Evolutionary conservation across 2,329 filamentous ascomycete species (phyloP).

Genomic region (Epichloe sp.): DNA sequence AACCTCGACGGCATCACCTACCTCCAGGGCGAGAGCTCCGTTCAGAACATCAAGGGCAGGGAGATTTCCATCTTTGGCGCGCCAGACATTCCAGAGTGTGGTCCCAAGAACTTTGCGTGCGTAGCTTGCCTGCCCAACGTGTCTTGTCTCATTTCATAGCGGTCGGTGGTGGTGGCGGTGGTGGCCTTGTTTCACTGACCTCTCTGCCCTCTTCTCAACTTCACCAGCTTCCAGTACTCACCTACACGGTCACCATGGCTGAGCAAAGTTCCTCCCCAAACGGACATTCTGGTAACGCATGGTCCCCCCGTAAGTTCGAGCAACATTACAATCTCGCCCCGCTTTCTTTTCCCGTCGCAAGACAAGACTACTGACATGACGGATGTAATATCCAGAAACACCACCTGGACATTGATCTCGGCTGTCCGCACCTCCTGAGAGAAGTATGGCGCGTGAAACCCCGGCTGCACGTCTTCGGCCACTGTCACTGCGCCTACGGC

Average conservation of each 20-base stretch:
- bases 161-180: no score
- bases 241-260: constrained; percentile 56
- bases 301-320: constrained; percentile 50
- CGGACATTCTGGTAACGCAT: constrained; percentile 72
- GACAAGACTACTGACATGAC: constrained; percentile 3
- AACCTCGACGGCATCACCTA: constrained; percentile 61
- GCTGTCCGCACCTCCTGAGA: constrained; percentile 55
- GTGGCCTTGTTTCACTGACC: not conserved
- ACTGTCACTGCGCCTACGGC: constrained; percentile 68
- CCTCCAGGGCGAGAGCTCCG: constrained; percentile 55
- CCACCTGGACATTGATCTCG: constrained; percentile 57
- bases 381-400: constrained; percentile 31
- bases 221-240: constrained; percentile 56
- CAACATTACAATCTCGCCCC: no score
- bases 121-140: constrained; percentile 6
- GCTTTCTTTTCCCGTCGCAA: no score
- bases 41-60: constrained; percentile 46
- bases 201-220: not conserved
- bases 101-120: constrained; percentile 53
- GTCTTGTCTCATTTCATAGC: not conserved
- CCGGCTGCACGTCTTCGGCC: constrained; percentile 69
- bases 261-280: constrained; percentile 54
- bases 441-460: constrained; percentile 68
- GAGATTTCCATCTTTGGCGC: constrained; percentile 59
- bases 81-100: constrained; percentile 65